Evolutionary conservation across 2,329 filamentous ascomycete genomes (phyloP), one percentile per base, ranked within the genome.

Genomic region (Seiridium unicorne): DNA sequence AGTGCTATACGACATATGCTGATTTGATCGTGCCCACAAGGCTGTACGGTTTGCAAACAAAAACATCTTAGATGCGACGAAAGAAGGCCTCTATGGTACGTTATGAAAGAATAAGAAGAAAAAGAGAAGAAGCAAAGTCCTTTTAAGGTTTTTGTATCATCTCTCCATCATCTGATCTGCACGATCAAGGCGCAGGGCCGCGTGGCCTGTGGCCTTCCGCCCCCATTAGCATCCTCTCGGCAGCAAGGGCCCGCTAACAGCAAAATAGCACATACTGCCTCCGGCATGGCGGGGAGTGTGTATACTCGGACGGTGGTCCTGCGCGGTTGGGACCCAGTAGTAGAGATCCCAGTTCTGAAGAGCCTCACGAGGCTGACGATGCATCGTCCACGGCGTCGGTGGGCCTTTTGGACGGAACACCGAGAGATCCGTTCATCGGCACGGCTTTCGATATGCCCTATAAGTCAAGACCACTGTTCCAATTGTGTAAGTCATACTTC

Each of bases 31-130:
- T 44, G 51, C 56, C 32, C 34, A 35, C 49, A 32, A 57, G 74
- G 74, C 55, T 77, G 75, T 55, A 65, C 69, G 58, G 67, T 64
- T 32, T 76, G 73, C 69, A 79, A 77, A 66, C 68, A 67, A 58
- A 75, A 78, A 63, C 78, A 79, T 63, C 78, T 80, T 55, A 75
- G 78, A 57, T 80, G 78, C 67, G 77, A 80, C 61, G 78, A 81
- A 64, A 72, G 72, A 61, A 77, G 72, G 63, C 78, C 78, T 46
- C 69, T 80, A 47, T 80, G 77, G 77, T 80, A 76, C 66, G 76
- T 73, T 57, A 60, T 58, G 66, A 35, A 42, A 13, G 13, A 10
- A 32, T 18, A n/a, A 18, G 35, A n/a, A 46, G 11, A 26, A 26
- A 26, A 26, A 26, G 18, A 26, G 18, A 26, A 26, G 18, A 26